Evolutionary conservation across 768 basidiomycete species (phyloP).

Genomic region (Gloeopeniophorella convolvens): DNA sequence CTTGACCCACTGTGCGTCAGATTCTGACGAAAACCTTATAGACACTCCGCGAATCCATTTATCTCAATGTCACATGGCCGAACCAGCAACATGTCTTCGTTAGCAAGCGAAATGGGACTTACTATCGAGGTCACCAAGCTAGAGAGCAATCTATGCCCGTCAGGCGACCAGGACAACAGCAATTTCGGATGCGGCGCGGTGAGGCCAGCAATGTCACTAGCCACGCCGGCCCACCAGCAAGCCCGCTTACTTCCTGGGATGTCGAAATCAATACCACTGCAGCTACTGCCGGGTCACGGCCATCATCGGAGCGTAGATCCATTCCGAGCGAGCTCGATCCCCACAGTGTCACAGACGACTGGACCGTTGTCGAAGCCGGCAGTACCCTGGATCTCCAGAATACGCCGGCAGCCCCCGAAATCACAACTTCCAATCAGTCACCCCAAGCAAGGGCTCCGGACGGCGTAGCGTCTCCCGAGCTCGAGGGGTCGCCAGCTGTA

Average conservation of each 20-base stretch:
- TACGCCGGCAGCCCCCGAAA: neutral
- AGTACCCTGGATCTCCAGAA: neutral
- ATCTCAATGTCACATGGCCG: conserved; percentile 74
- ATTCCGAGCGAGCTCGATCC: neutral
- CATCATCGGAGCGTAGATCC: conserved; percentile 6
- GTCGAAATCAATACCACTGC: neutral
- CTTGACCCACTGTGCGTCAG: neutral
- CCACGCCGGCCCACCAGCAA: neutral
- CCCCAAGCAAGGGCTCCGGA: neutral
- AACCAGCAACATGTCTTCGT: conserved; percentile 42
- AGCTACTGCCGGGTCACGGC: conserved; percentile 4
- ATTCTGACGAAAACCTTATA: conserved; percentile 30
- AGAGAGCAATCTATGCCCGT: neutral
- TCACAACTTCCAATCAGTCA: neutral
- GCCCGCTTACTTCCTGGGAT: neutral
- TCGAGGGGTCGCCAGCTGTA: neutral
- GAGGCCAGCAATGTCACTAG: neutral
- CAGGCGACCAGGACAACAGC: conserved; percentile 1
- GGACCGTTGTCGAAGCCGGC: conserved; percentile 9
- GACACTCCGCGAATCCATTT: conserved; percentile 65
- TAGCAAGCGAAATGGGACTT: conserved; percentile 7
- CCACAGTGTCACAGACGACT: conserved; percentile 2
- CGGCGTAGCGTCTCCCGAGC: neutral
- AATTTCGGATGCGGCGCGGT: neutral
- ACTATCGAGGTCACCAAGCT: conserved; percentile 4